Evolutionary conservation across 495 filamentous ascomycete genomes (phyloP), one percentile per base, ranked within the genome.

Genomic region (Neurospora sp.): DNA sequence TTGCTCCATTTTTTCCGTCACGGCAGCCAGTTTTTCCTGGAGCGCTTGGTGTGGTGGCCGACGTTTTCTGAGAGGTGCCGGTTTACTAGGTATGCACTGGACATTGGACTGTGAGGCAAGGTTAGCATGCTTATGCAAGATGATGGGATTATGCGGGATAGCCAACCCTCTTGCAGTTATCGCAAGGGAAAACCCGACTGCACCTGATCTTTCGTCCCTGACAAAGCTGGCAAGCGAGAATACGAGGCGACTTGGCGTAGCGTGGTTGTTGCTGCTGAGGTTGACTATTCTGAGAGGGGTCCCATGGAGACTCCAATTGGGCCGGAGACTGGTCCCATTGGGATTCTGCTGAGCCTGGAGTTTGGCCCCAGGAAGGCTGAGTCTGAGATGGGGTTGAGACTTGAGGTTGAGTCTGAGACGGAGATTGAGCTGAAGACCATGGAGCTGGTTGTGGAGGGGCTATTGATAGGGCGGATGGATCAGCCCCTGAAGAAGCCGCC

Each of bases 191-290:
- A 47, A 86, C 84, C 59, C 89, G 87, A 77, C 92, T 89, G 79
- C 90, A 93, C 76, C 88, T 89, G 76, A 92, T 87, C 80, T 93
- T 93, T 71, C 90, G 83, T 72, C 86, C 86, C 74, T 90, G 89
- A 73, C 90, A 92, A 6, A 83, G 78, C 8, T 80, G 77, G 71
- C 82, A 84, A 14, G 82, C 82, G 16, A 84, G 78, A 37, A 81
- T 76, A 68, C 81, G 79, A 53, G 75, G 76, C 7, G 79, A 73
- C 72, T 81, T 82, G 71, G 47, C 42, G 20, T 71, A 40, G 27
- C 53, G 53, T 35, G 4, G 3, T 65, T 65, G 44, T 47, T 47
- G 53, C 35, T 65, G 53, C 53, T 65, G 53, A 35, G 53, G 27
- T 8, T 65, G 53, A 9, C 22, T 35, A 8, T 7, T 65, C 27